Evolutionary conservation across 2,329 filamentous ascomycete genomes (phyloP).

Genomic region (Penicillium brasilianum): DNA sequence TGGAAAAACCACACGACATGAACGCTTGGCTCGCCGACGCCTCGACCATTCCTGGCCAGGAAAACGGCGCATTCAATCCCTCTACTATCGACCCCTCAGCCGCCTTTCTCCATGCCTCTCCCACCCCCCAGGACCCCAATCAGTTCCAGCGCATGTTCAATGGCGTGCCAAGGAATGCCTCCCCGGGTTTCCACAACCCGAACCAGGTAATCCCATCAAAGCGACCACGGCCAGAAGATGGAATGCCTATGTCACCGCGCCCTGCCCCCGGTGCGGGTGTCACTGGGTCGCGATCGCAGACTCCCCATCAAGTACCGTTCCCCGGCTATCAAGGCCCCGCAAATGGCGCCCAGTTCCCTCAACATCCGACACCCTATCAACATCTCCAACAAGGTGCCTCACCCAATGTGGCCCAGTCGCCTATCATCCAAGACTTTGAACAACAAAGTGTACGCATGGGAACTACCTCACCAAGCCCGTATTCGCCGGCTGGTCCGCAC

Average conservation of each 20-base stretch:
- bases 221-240: slow-evolving; percentile 83
- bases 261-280: slow-evolving; percentile 71
- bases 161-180: slow-evolving; percentile 80
- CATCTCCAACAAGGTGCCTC: slow-evolving; percentile 83
- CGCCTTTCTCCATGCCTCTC: slow-evolving; percentile 54
- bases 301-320: slow-evolving; percentile 78
- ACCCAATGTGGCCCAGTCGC: slow-evolving; percentile 85
- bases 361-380: slow-evolving; percentile 73
- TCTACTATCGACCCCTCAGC: slow-evolving; percentile 54
- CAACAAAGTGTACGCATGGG: slow-evolving; percentile 77
- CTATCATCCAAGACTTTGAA: slow-evolving; percentile 78
- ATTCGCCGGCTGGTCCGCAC: slow-evolving; percentile 76
- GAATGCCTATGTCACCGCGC: slow-evolving; percentile 78
- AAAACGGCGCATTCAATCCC: slow-evolving; percentile 55
- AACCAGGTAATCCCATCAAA: slow-evolving; percentile 90
- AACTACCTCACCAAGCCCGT: slow-evolving; percentile 90
- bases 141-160: slow-evolving; percentile 74
- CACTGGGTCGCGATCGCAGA: slow-evolving; percentile 86
- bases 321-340: slow-evolving; percentile 70
- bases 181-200: slow-evolving; percentile 76
- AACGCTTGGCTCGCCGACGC: slow-evolving; percentile 58
- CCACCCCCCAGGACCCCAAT: slow-evolving; percentile 54
- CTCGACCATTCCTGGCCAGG: slow-evolving; percentile 53
- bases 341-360: slow-evolving; percentile 63
- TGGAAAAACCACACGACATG: slow-evolving; percentile 54